phyloP scores from a whole-genome alignment of 768 basidiomycete genomes.

The Rhizopogon roseolus region DNA sequence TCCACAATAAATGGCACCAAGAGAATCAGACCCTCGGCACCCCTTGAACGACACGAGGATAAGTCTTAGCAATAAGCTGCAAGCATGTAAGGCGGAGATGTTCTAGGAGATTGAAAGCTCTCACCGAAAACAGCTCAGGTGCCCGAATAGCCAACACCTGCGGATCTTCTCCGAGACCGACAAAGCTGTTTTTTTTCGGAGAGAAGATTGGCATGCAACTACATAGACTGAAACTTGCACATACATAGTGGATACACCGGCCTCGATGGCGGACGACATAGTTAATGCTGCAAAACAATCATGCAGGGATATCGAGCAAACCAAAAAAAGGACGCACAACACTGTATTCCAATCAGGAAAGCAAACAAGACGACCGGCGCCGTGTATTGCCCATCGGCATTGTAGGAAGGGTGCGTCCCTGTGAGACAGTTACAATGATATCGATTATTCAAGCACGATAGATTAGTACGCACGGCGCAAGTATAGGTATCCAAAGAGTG shows the following conservation, averaged over 20 bases:
- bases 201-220: neutral
- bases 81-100: constrained; percentile 4
- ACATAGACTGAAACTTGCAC: constrained; percentile 9
- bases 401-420: constrained; percentile 77
- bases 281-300: constrained; percentile 46
- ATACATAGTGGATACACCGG: constrained; percentile 84
- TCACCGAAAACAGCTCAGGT: constrained; percentile 62
- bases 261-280: constrained; percentile 71
- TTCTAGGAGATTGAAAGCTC: constrained; percentile 11
- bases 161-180: constrained; percentile 82
- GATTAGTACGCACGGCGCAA: constrained; percentile 48
- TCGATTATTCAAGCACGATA: neutral
- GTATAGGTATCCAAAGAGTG: constrained; percentile 75
- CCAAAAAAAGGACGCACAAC: constrained; percentile 44
- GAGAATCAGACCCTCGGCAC: constrained; percentile 32
- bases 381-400: constrained; percentile 69
- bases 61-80: constrained; percentile 61
- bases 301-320: neutral
- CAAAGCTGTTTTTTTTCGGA: constrained; percentile 45
- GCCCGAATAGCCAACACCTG: constrained; percentile 69
- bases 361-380: constrained; percentile 74
- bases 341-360: constrained; percentile 73
- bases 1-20: neutral
- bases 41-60: constrained; percentile 66
- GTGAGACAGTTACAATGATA: neutral